Evolutionary conservation across 495 filamentous ascomycete genomes (phyloP), one percentile per base, ranked within the genome.

Genomic region (Tuber aestivum): DNA sequence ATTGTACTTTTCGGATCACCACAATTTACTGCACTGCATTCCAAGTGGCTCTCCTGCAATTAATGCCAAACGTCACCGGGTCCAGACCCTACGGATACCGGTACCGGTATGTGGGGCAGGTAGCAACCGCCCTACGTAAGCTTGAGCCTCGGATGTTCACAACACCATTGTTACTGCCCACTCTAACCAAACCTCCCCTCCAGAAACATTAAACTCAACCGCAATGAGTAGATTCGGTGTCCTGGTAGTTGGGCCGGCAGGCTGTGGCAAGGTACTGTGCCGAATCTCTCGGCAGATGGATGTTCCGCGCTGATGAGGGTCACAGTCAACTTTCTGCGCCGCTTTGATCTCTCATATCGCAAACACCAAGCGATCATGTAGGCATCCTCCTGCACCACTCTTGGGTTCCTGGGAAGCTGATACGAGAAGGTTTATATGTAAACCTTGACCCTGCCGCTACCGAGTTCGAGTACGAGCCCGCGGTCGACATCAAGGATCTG

Each of bases 381-480:
- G 68, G 81, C 76, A 50, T 45, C 10, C 27, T 44, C 35, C 16
- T 9, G 32, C 18, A 10, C 8, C 41, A 32, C 23, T 65, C 35
- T 69, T 48, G 21, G 42, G 48, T 48, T 61, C 35, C 27, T 69
- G 14, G 2, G 8, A 35, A 44, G 16, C 23, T 44, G 38, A 73
- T 56, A 10, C 18, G n/a, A 70, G 32, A 72, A 83, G 86, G 87
- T 84, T 96, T 94, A 88, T 99, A 99, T 86, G 91, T 99, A 77
- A 99, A 99, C 86, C 92, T 99, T 77, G 95, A 99, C 84, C 95
- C 95, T 18, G 95, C 95, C 74, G 95, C 95, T 79, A 94, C 97
- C 84, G 89, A 91, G 65, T 98, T 99, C 84, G 88, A 89, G 80
- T 96, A 97, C 84, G 87, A 93, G 78, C 95, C 95, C 1, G 95